Base-by-base conservation (phyloP, 352 stramenopile genomes). In the Peronospora farinosa region DNA sequence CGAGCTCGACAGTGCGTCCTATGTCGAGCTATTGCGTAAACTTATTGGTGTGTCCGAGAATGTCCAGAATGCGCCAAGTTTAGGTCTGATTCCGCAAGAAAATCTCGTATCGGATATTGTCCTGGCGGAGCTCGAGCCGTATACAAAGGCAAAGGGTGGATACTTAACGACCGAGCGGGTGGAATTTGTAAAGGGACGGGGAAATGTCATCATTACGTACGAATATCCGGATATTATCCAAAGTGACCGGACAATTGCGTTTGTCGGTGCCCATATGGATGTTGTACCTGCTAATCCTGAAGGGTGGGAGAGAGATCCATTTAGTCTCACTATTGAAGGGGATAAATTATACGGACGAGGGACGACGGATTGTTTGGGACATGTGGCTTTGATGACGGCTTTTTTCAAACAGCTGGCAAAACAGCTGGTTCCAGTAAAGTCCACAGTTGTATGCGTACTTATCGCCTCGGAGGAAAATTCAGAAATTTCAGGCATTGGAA, bases 191-290 rank as follows among this genome's bases (percentile, higher is more conserved):
- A 46, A 77, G 2, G 81, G 79, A 21, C 77, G 90, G 36, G 87
- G 88, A 50, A 96, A 97, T 46, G 67, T 97, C 40, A 95, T 97
- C 62, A 85, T 97, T 51, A 95, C 86, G 58, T 97, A 96, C 46
- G 30, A 47, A 19, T 69, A 79, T 17, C 46, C 69, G 10, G 69
- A 80, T 27, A 64, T 68, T 13, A 56, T 46, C 28, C 2, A 8
- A 2, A 23, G 28, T 8, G 67, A 81, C 54, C 82, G 88, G 54
- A 96, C 86, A 21, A 54, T 95, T 30, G 84, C 82, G 17, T 87
- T 97, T 30, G 80, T 97, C 4, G 88, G 87, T 2, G 82, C 78
- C 41, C 89, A 97, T 66, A 71, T 97, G 72, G 90, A 97, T 56
- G 89, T 97, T 17, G 89, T 97, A 32, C 88, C 89, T 5, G 89